phyloP scores from a whole-genome alignment of 345 rosid species.

The Cardamine occulta region DNA sequence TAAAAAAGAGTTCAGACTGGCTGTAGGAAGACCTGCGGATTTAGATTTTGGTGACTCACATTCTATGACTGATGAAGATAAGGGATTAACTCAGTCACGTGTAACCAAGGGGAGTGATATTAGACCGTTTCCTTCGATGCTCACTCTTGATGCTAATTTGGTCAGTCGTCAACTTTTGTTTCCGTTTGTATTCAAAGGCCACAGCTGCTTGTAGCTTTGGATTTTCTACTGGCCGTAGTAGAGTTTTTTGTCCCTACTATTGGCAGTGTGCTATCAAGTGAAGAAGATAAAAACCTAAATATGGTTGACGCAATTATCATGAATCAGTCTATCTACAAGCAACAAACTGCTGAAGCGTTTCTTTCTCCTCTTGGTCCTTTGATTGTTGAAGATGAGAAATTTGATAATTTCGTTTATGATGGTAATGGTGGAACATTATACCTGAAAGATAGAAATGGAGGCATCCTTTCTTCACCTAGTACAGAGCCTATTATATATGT shows the following conservation, averaged over 20 bases:
- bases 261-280: slow-evolving; percentile 67
- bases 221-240: slow-evolving; percentile 86
- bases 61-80: slow-evolving; percentile 40
- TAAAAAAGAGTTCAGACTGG: slow-evolving; percentile 77
- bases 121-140: slow-evolving; percentile 81
- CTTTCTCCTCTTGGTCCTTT: slow-evolving; percentile 84
- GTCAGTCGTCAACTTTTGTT: slow-evolving; percentile 60
- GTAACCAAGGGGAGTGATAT: slow-evolving; percentile 44
- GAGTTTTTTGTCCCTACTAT: slow-evolving; percentile 93
- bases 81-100: slow-evolving; percentile 43
- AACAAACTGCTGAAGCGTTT: slow-evolving; percentile 62
- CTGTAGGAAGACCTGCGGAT: slow-evolving; percentile 75
- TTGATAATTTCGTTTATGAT: slow-evolving; percentile 77
- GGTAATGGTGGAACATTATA: slow-evolving; percentile 82
- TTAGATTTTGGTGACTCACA: slow-evolving; percentile 46
- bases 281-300: slow-evolving; percentile 60
- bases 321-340: slow-evolving; percentile 65
- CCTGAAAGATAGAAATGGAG: slow-evolving; percentile 74
- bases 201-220: slow-evolving; percentile 92
- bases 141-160: slow-evolving; percentile 89
- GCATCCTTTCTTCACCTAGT: slow-evolving; percentile 65
- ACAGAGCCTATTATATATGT: slow-evolving; percentile 74
- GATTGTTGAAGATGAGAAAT: slow-evolving; percentile 81
- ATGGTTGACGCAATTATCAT: slow-evolving; percentile 65
- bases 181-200: slow-evolving; percentile 87